A percentile compares a stretch with the other conserved stretches of the same genome.
Conservation (phyloP, 306 rosid genomes). For the Lathyrus oleraceus region DNA sequence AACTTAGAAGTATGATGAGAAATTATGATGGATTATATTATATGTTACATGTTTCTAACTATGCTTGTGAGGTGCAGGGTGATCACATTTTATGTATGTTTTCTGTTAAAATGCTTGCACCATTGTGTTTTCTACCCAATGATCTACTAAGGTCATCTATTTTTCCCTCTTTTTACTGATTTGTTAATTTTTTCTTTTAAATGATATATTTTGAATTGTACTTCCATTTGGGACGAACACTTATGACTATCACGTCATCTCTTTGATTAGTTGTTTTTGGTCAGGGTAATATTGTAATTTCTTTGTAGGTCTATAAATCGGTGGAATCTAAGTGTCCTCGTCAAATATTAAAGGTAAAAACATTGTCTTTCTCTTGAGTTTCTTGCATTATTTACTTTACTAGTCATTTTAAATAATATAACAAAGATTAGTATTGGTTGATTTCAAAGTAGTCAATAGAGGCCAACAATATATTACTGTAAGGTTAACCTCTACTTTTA, state of each 20-base stretch:
- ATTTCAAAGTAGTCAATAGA: too few relatives aligned
- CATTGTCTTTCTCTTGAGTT: conserved; percentile 6
- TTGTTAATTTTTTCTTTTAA: neutral
- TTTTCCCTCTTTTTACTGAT: neutral
- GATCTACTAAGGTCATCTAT: conserved; percentile 79
- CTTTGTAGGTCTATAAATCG: conserved; percentile 76
- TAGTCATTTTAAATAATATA: conserved; percentile 11
- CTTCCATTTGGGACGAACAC: conserved; percentile 6
- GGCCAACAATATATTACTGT: too few relatives aligned
- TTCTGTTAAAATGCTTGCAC: conserved; percentile 60
- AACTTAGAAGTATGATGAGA: too few relatives aligned
- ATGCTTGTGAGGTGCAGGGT: conserved; percentile 51
- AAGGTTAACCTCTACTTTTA: too few relatives aligned
- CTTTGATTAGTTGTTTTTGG: conserved; percentile 5
- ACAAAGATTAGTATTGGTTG: neutral
- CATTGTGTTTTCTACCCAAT: conserved; percentile 74
- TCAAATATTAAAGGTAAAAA: conserved; percentile 70
- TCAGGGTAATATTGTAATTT: conserved; percentile 4
- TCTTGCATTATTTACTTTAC: conserved; percentile 19
- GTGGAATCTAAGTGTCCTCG: conserved; percentile 64
- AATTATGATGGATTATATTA: too few relatives aligned
- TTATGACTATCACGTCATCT: conserved; percentile 15
- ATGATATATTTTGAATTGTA: too few relatives aligned
- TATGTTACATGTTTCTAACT: too few relatives aligned
- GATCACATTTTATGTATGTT: conserved; percentile 67